Evolutionary conservation across 2,329 filamentous ascomycete species (phyloP).

Genomic region (Paecilomyces sp.): DNA sequence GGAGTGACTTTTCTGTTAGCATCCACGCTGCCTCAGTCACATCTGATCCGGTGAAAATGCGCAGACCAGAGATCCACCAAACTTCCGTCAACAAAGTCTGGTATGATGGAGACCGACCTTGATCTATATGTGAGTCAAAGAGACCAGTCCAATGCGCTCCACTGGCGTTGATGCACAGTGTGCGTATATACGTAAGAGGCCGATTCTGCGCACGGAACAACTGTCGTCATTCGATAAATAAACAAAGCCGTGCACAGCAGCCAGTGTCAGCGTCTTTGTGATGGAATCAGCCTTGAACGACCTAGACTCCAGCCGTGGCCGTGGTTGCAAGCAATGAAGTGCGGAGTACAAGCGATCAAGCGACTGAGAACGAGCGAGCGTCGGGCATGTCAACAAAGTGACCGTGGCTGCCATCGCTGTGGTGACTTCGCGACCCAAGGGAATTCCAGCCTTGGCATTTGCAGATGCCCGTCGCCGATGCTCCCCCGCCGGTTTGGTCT

Average conservation of each 20-base stretch:
- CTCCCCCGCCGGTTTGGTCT: constrained; percentile 1
- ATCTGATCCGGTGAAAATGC: not conserved
- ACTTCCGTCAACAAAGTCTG: too few relatives aligned
- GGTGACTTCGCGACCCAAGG: constrained; percentile 15
- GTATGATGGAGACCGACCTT: not conserved
- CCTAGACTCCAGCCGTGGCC: not conserved
- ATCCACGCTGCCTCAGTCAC: not conserved
- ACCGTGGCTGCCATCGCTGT: constrained; percentile 10
- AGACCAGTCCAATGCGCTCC: not conserved
- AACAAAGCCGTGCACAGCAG: not conserved
- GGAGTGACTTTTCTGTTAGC: not conserved
- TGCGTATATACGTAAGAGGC: not conserved
- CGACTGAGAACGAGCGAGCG: not conserved
- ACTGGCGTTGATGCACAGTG: not conserved
- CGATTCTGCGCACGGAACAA: not conserved
- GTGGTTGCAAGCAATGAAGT: not conserved
- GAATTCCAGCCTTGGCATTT: constrained; percentile 1
- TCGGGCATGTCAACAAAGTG: constrained; percentile 13
- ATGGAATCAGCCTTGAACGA: not conserved
- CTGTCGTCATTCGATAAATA: not conserved
- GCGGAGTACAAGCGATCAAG: not conserved
- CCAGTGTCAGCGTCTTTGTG: not conserved
- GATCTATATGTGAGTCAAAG: not conserved
- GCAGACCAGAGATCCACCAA: too few relatives aligned
- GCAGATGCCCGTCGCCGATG: not conserved